phyloP scores from a whole-genome alignment of 1,284 basidiomycete genomes.

The Salmacisia buchloeana region DNA sequence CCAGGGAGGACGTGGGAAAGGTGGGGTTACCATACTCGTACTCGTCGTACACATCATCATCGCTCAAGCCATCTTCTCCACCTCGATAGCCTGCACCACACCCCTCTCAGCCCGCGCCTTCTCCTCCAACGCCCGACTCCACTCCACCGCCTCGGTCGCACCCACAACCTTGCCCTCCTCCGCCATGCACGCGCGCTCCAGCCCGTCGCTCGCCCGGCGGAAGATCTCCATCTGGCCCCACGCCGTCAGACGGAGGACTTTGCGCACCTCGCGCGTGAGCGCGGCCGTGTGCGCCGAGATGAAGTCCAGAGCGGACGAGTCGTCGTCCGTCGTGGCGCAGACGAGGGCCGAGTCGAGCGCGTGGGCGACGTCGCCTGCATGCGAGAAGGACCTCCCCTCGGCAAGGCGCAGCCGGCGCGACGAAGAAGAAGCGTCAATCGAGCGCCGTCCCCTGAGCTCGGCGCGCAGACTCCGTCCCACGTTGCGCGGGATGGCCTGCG shows the following conservation, averaged over 20 bases:
- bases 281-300: conserved; percentile 67
- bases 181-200: conserved; percentile 10
- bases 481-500: conserved; percentile 82
- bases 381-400: conserved; percentile 4
- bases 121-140: conserved; percentile 17
- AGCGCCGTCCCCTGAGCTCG: conserved; percentile 22
- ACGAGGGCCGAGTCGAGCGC: conserved; percentile 7
- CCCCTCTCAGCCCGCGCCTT: not conserved
- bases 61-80: conserved; percentile 2
- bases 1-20: no score
- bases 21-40: no score
- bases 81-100: not conserved
- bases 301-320: conserved; percentile 52
- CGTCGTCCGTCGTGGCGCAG: not conserved
- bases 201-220: conserved; percentile 48
- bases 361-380: conserved; percentile 2
- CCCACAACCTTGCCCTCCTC: conserved; percentile 35
- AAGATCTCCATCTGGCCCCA: conserved; percentile 87
- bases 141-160: conserved; percentile 36
- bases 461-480: conserved; percentile 40
- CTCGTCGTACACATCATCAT: no score
- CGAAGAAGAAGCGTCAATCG: not conserved
- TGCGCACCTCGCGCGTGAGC: conserved; percentile 79
- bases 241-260: conserved; percentile 83
- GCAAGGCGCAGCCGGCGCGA: not conserved